Base-by-base conservation (phyloP, 768 basidiomycete species). In the Kwoniella shandongensis region DNA sequence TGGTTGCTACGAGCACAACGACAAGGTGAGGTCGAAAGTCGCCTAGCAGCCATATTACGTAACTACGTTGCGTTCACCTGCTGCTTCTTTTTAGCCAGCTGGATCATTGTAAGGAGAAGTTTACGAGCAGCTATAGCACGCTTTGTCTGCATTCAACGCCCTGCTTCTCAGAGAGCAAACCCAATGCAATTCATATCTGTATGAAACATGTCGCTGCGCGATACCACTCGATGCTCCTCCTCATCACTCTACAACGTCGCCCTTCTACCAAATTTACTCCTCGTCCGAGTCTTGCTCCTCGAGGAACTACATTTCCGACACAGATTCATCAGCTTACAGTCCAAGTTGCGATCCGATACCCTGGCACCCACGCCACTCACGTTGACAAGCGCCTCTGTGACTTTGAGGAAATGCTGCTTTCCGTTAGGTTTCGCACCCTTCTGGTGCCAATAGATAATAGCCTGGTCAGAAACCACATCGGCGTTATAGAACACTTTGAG, bases 381-480 rank as follows among this genome's bases (percentile, higher is more conserved):
- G 83, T 96, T 94, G 74, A 98, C 92, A 36, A 98, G 81, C 17
- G 88, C 74, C 72, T 89, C 88, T 0, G 90, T 87, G 56, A 81
- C 84, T 79, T 90, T 93, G 66, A 97, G 79, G 82, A 99, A 97
- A 76, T 92, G 88, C 77, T 96, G 91, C 72, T 88, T 86, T 46
- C 93, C 94, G 77, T 97, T 90, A 0, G 91, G 84, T 79, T 91
- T 96, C 45, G 92, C 88, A 49, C 96, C 94, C 79, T 99, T 99
- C 79, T 89, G 87, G 78, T 91, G 81, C 94, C 94, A 99, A 78
- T 96, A 98, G 58, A 97, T 88, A 71, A 99, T 93, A 59, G 93
- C 92, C 73, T 93, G 88, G 72, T 93, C 91, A 53, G 91, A 89
- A 67, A 97, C 83, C 78, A 91, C 91, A 69, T 99, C 94, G 70